A percentile compares a stretch with the other conserved stretches of the same genome.
Conservation (phyloP, 495 filamentous ascomycete genomes). For the Trichoderma reesei region DNA sequence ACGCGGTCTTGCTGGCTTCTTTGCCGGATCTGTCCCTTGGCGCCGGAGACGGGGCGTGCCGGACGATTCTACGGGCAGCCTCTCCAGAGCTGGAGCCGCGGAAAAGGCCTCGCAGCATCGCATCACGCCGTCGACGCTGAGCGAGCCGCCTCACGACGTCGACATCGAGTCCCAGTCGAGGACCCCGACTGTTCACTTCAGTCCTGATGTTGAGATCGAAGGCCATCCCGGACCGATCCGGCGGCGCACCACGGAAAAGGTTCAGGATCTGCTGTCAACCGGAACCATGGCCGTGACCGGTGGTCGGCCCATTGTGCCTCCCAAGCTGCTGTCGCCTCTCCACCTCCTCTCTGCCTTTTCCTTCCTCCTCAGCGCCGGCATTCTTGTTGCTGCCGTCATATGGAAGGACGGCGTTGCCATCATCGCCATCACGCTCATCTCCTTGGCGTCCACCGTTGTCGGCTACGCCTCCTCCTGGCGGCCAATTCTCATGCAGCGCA, state of each 20-base stretch:
- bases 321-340: conserved; percentile 36
- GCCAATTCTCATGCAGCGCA: conserved; percentile 40
- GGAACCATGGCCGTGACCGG: conserved; percentile 24
- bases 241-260: conserved; percentile 25
- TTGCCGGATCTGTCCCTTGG: neutral
- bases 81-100: neutral
- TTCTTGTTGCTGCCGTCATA: conserved; percentile 25
- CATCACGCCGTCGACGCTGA: neutral
- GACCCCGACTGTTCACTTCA: neutral
- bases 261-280: conserved; percentile 27
- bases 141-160: too few relatives aligned
- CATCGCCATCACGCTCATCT: conserved; percentile 36
- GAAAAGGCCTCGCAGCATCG: neutral
- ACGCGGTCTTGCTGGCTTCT: neutral
- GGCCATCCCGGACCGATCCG: conserved; percentile 14
- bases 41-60: neutral
- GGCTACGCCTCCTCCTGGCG: conserved; percentile 47
- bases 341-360: conserved; percentile 44
- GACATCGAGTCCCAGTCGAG: conserved; percentile 7
- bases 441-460: conserved; percentile 38
- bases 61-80: neutral
- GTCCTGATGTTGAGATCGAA: conserved; percentile 1
- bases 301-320: conserved; percentile 35
- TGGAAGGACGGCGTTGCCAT: conserved; percentile 46
- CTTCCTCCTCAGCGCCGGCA: conserved; percentile 36